Evolutionary conservation across 805 yeast species (phyloP), one percentile per base, ranked within the genome.

Genomic region (Candida insectalens): DNA sequence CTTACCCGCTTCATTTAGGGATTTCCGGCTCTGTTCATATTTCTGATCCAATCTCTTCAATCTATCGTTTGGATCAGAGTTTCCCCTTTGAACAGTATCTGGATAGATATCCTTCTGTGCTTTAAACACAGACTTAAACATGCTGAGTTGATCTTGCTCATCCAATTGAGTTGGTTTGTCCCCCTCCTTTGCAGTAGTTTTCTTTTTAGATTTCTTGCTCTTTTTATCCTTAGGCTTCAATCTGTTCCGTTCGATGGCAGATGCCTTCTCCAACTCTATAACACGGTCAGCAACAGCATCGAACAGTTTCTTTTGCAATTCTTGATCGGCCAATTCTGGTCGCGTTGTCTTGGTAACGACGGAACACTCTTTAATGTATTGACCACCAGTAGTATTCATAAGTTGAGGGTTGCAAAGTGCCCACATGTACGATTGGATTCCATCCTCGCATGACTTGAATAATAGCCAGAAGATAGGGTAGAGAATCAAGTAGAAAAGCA

Each of bases 381-480:
- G 66, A 3, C 84, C 92, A 16, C 89, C 85, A 16, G 65, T 64
- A 27, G 66, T 54, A 14, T 67, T 71, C 25, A 69, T 71, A 18
- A 84, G 62, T 12, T 81, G 75, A 0, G 96, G 95, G 6, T 81
- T 71, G 65, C 66, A 70, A 30, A 83, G 49, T 0, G 84, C 83
- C 59, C 69, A 79, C 29, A 85, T 47, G 20, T 81, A 49, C 19
- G 83, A 73, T 57, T 92, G 95, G 20, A 84, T 80, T 4, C 96
- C 99, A 42, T 79, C 77, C 25, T 56, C 55, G 9, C 87, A 70
- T 19, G 82, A 74, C 57, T 87, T 89, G 35, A 88, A 65, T 32
- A 88, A 65, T 13, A 92, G 47, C 78, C 85, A 89, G 69, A 85
- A 74, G 0, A 92, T 33, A 7, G 98, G 98, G 62, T 79, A 83